A percentile compares a stretch with the other conserved stretches of the same genome.
phyloP scores from a whole-genome alignment of 148 eudicot genomes.

The Rhododendron ferrugineum region DNA sequence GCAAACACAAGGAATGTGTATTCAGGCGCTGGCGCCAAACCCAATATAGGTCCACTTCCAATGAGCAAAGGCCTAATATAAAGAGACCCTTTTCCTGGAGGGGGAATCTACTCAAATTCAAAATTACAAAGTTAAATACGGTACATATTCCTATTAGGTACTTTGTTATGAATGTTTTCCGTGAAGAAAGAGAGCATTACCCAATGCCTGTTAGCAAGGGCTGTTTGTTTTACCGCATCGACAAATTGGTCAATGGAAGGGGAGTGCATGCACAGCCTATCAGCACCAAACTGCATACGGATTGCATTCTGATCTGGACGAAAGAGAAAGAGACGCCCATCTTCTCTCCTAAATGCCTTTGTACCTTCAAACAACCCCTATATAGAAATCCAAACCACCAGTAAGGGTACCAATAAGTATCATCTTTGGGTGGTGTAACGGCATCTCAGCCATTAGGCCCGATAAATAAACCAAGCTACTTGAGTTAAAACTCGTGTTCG shows the following conservation, averaged over 20 bases:
- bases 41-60: constrained; percentile 78
- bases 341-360: constrained; percentile 52
- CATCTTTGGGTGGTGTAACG: background rate
- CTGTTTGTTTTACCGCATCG: constrained; percentile 61
- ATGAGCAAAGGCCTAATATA: constrained; percentile 86
- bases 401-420: background rate
- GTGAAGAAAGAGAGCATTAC: constrained; percentile 17
- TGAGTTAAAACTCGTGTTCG: background rate
- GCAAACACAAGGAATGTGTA: constrained; percentile 83
- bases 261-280: constrained; percentile 67
- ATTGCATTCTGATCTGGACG: constrained; percentile 65
- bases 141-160: background rate
- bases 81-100: constrained; percentile 83
- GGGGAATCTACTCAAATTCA: constrained; percentile 68
- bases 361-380: constrained; percentile 62
- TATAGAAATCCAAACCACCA: background rate
- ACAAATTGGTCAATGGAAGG: constrained; percentile 58
- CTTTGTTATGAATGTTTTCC: background rate
- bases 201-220: constrained; percentile 62
- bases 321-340: constrained; percentile 57
- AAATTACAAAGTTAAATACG: background rate
- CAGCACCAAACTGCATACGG: constrained; percentile 64
- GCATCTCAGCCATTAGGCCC: background rate
- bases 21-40: constrained; percentile 78
- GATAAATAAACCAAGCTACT: background rate